Conservation (phyloP, 768 basidiomycete species). For the Lactarius hatsudake region DNA sequence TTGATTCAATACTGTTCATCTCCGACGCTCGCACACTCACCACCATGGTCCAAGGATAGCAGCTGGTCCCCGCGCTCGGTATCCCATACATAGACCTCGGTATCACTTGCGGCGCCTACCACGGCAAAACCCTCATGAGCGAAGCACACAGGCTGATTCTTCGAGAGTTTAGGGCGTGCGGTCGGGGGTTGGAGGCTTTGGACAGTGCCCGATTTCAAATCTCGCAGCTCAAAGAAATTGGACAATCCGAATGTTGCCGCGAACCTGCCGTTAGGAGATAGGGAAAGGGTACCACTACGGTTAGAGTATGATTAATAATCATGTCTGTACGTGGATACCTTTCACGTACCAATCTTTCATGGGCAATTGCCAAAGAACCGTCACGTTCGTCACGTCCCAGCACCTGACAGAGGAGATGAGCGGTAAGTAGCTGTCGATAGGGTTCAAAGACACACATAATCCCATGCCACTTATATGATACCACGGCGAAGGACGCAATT, state of each 20-base stretch:
- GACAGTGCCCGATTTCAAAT: neutral
- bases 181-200: neutral
- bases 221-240: neutral
- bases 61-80: neutral
- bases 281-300: neutral
- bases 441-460: neutral
- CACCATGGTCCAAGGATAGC: neutral
- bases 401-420: neutral
- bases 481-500: neutral
- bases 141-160: neutral
- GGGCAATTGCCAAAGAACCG: neutral
- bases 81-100: neutral
- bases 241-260: neutral
- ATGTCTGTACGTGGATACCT: neutral
- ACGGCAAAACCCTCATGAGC: neutral
- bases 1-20: neutral
- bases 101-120: neutral
- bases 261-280: neutral
- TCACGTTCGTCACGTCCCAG: neutral
- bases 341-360: neutral
- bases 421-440: neutral
- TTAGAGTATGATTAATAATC: neutral
- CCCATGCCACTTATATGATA: neutral
- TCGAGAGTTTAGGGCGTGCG: neutral
- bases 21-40: neutral